A percentile compares a stretch with the other conserved stretches of the same genome.
Conservation (phyloP, 2,329 filamentous ascomycete genomes). For the Fusarium sp. region DNA sequence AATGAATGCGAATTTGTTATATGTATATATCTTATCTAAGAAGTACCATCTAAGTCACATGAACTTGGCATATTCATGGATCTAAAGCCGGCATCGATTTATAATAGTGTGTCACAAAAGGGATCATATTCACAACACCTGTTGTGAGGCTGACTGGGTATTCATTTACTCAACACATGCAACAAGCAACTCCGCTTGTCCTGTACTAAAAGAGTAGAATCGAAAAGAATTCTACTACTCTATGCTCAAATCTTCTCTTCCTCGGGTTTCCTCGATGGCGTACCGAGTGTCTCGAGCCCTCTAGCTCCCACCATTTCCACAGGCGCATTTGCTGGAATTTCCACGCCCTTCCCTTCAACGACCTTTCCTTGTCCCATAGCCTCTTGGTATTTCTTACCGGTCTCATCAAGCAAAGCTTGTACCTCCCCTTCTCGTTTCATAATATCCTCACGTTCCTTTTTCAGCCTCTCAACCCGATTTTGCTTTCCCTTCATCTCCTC, state of each 20-base stretch:
- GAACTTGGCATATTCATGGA: background rate
- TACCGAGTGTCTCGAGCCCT: conserved; percentile 50
- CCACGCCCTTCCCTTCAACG: conserved; percentile 33
- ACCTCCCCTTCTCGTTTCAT: conserved; percentile 78
- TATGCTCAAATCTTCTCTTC: conserved; percentile 28
- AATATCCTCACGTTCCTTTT: conserved; percentile 74
- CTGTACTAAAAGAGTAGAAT: background rate
- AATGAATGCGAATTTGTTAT: background rate
- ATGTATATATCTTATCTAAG: background rate
- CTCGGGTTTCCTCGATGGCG: conserved; percentile 38
- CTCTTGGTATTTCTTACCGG: conserved; percentile 70
- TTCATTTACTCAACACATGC: background rate
- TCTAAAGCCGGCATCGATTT: background rate
- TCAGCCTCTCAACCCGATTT: conserved; percentile 71
- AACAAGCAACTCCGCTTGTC: background rate
- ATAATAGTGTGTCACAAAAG: fast-evolving
- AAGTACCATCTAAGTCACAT: fast-evolving
- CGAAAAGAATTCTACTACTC: background rate
- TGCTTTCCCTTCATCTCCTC: conserved; percentile 67
- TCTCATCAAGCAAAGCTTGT: conserved; percentile 81
- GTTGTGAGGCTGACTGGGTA: background rate
- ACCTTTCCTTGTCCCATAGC: conserved; percentile 49
- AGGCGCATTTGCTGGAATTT: conserved; percentile 20
- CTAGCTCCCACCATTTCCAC: conserved; percentile 44
- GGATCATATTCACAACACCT: background rate